phyloP scores from a whole-genome alignment of 1,139 yeast genomes.

The Kluyveromyces sp. region DNA sequence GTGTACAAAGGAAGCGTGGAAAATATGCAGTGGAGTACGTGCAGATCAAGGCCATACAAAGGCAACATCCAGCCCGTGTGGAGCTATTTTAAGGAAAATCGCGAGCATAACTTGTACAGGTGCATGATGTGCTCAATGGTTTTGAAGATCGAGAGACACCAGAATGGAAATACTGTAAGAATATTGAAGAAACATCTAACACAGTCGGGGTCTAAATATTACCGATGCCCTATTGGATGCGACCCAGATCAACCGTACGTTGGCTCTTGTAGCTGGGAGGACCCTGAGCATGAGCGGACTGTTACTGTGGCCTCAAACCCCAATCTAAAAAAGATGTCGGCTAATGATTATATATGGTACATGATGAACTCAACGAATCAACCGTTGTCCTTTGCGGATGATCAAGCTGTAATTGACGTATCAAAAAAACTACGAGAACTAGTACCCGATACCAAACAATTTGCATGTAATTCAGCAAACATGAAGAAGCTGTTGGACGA shows the following conservation, averaged over 20 bases:
- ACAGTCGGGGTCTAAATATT: conserved; percentile 6
- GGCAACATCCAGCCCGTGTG: conserved; percentile 4
- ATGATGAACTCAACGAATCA: conserved; percentile 7
- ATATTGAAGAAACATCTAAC: conserved; percentile 6
- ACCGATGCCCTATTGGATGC: conserved; percentile 4
- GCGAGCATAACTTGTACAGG: conserved; percentile 4
- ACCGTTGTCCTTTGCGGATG: conserved; percentile 7
- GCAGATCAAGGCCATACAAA: conserved; percentile 6
- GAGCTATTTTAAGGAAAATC: conserved; percentile 7
- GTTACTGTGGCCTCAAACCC: conserved; percentile 2
- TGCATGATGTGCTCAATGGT: conserved; percentile 7
- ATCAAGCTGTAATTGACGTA: conserved; percentile 5
- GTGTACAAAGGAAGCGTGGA: conserved; percentile 6
- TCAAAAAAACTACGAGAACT: conserved; percentile 1
- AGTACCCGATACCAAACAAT: not conserved
- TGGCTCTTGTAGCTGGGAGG: conserved; percentile 5
- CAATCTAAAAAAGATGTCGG: not conserved
- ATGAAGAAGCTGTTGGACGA: conserved; percentile 2
- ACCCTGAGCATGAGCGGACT: not conserved
- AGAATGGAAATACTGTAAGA: conserved; percentile 6
- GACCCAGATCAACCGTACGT: conserved; percentile 3
- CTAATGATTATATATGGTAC: conserved; percentile 7
- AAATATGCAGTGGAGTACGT: conserved; percentile 3
- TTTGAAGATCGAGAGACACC: conserved; percentile 5
- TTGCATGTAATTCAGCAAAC: conserved; percentile 5